Evolutionary conservation across 768 basidiomycete species (phyloP).

Genomic region (Podaxis rugospora): DNA sequence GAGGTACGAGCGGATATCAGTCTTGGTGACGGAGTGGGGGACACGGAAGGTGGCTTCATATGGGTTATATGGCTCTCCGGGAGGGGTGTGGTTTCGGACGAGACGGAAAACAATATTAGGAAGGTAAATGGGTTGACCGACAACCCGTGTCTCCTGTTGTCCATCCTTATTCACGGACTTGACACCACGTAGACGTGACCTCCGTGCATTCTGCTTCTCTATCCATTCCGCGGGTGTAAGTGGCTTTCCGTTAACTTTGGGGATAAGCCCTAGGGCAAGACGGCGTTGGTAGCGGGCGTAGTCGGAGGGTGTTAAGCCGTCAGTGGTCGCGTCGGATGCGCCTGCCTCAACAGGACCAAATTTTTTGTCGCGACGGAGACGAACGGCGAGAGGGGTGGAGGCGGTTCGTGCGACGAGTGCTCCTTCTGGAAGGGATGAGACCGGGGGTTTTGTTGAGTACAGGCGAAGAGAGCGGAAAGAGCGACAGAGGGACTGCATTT

Average conservation of each 20-base stretch:
- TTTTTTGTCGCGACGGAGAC: constrained; percentile 58
- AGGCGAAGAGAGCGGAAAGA: constrained; percentile 26
- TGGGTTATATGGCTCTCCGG: constrained; percentile 83
- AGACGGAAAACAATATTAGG: constrained; percentile 84
- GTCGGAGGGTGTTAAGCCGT: constrained; percentile 66
- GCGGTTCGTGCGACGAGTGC: constrained; percentile 57
- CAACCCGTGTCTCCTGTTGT: constrained; percentile 43
- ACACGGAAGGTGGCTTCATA: constrained; percentile 94
- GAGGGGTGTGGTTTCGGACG: constrained; percentile 76
- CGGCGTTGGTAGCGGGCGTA: constrained; percentile 56
- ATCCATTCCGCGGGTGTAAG: constrained; percentile 59
- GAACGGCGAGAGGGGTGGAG: constrained; percentile 72
- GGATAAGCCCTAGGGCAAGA: constrained; percentile 48
- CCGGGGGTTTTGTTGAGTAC: constrained; percentile 35
- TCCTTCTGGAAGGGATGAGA: constrained; percentile 24
- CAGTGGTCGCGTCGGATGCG: constrained; percentile 41
- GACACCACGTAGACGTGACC: constrained; percentile 68
- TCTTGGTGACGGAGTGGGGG: constrained; percentile 87
- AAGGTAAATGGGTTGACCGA: constrained; percentile 83
- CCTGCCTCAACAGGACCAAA: constrained; percentile 30
- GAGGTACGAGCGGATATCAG: constrained; percentile 86
- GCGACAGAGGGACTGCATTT: constrained; percentile 31
- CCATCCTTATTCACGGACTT: constrained; percentile 36
- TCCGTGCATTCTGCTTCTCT: constrained; percentile 46
- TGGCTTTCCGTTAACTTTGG: constrained; percentile 27